Evolutionary conservation across 805 yeast species (phyloP).

Genomic region (Zygosaccharomyces bisporus): DNA sequence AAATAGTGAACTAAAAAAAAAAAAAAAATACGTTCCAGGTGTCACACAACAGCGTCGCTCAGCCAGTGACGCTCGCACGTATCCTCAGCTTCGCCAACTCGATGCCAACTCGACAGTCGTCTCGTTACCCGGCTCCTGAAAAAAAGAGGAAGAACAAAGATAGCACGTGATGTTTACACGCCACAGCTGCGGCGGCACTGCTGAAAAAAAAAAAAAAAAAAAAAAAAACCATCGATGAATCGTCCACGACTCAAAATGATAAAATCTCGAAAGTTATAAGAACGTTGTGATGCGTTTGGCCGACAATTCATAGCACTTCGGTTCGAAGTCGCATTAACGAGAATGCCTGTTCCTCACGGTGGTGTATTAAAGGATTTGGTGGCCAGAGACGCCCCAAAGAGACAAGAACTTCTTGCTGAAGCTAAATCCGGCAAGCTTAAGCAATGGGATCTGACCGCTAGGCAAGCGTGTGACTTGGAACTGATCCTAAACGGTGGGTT

Average conservation of each 20-base stretch:
- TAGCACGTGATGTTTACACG: background rate
- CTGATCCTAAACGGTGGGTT: slow-evolving; percentile 91
- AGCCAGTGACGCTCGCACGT: too few relatives aligned
- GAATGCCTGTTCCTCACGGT: slow-evolving; percentile 86
- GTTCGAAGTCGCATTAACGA: background rate
- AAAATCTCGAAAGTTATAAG: background rate
- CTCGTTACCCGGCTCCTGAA: too few relatives aligned
- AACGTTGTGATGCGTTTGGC: background rate
- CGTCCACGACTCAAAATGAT: background rate
- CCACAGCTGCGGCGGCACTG: background rate
- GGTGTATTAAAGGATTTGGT: slow-evolving; percentile 82
- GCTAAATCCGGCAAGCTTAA: slow-evolving; percentile 43
- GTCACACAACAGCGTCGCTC: too few relatives aligned
- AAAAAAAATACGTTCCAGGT: too few relatives aligned
- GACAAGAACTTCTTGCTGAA: slow-evolving; percentile 54
- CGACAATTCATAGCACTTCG: background rate
- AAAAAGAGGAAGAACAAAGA: too few relatives aligned
- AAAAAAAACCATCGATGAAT: background rate
- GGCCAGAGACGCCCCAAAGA: slow-evolving; percentile 69
- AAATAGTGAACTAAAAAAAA: too few relatives aligned
- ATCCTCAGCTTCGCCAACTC: too few relatives aligned
- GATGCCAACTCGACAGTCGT: too few relatives aligned
- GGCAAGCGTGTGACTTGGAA: slow-evolving; percentile 92
- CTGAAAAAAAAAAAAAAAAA: background rate
- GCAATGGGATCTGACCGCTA: slow-evolving; percentile 56